Base-by-base conservation (phyloP, 2,329 filamentous ascomycete species). In the Aureobasidium sp. region DNA sequence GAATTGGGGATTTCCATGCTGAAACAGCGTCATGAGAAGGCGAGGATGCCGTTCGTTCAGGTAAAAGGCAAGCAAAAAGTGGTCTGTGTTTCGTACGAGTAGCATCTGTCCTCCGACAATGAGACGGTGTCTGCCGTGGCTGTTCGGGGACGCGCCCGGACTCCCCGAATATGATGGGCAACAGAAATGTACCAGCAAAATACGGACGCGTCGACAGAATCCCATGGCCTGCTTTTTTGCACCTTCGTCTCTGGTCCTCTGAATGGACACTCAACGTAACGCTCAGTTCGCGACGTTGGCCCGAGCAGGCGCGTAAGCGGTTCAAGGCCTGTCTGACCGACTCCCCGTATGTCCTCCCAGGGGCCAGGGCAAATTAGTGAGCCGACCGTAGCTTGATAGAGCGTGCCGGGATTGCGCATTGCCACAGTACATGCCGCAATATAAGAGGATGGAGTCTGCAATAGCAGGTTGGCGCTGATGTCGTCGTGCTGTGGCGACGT, bases 231-330 rank as follows among this genome's bases (percentile, higher is more conserved):
- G 13, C 50, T 54, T 42, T 11, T 25, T 14, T 39, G 21, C 27
- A 16, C 36, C 49, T 39, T 41, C 21, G 14, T 41, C 50, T 13
- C 4, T 41, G 16, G 16, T 36, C 10, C 14, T n/a, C 14, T 10
- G 25, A 16, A 54, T n/a, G 25, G 7, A 11, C 6, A 14, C 34
- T 25, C 36, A 32, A n/a, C 14, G 36, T 37, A 21, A 30, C 7
- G 27, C 16, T 39, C 32, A n/a, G 32, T 5, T 54, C 25, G 32
- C 30, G 14, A 42, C 25, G 34, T 30, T 32, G 27, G 9, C 13
- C 51, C 51, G 37, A 25, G 3, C 34, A 58, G 25, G 41, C 54
- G 54, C 54, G 47, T 58, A 58, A 47, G n/a, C 54, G 54, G 30
- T 9, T 7, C 21, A 13, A 36, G 27, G 41, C 4, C 42, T 16